These are phyloP conservation scores for Yamadazyma spencermartinsiae DNA, from an alignment of 1,139 yeast genomes.

Conservation along the genomic window DNA sequence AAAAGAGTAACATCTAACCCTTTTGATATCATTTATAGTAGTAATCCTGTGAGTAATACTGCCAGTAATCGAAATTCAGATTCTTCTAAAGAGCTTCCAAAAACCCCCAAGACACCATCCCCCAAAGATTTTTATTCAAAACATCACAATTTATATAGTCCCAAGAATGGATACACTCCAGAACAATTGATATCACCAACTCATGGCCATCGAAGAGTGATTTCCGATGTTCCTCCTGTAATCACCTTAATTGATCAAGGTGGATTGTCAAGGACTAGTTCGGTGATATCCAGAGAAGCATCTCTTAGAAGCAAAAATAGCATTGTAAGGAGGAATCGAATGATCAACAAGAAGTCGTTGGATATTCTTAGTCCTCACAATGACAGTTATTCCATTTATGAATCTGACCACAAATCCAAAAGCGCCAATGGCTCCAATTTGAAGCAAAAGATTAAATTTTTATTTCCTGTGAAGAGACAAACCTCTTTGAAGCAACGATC, in stretches of 20 bases:
- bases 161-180: constrained; percentile 8
- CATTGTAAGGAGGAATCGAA: constrained; percentile 32
- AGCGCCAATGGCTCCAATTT: constrained; percentile 1
- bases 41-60: constrained; percentile 1
- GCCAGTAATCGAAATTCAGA: constrained; percentile 1
- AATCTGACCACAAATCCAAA: constrained; percentile 8
- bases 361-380: constrained; percentile 9
- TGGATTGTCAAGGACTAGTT: constrained; percentile 25
- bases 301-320: constrained; percentile 32
- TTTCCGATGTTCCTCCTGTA: constrained; percentile 21
- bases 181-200: constrained; percentile 7
- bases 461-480: constrained; percentile 39
- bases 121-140: constrained; percentile 5
- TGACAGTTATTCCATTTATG: constrained; percentile 11
- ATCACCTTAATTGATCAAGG: constrained; percentile 30
- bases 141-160: constrained; percentile 2
- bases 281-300: constrained; percentile 33
- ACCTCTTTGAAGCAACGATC: constrained; percentile 32
- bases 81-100: background rate
- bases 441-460: constrained; percentile 16
- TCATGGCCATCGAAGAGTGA: constrained; percentile 4
- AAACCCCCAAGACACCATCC: background rate
- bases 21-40: constrained; percentile 21
- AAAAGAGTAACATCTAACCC: constrained; percentile 22
- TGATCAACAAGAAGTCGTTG: constrained; percentile 24